phyloP scores from a whole-genome alignment of 495 filamentous ascomycete genomes.

The Penicillium malachiteum region DNA sequence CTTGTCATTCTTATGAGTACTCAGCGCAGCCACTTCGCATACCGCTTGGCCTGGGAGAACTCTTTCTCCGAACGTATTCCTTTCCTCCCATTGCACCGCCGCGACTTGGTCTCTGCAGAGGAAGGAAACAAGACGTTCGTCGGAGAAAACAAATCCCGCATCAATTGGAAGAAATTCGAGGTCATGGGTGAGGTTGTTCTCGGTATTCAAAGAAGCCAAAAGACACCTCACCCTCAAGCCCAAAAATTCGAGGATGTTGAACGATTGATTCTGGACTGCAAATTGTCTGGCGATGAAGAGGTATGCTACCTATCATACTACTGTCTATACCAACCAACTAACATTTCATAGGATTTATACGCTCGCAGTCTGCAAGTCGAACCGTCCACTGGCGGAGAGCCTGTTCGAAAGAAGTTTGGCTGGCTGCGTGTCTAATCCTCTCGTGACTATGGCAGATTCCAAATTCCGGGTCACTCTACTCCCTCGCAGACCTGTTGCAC shows the following conservation, averaged over 20 bases:
- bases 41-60: constrained; percentile 95
- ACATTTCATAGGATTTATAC: constrained; percentile 40
- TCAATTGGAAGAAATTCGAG: constrained; percentile 99
- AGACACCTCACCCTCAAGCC: constrained; percentile 73
- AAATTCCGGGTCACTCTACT: not conserved
- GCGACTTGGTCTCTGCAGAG: constrained; percentile 87
- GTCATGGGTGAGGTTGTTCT: constrained; percentile 90
- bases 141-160: constrained; percentile 66
- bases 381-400: constrained; percentile 40
- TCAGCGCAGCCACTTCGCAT: constrained; percentile 86
- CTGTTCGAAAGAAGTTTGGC: constrained; percentile 43
- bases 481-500: not conserved
- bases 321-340: constrained; percentile 7
- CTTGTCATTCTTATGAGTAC: constrained; percentile 91
- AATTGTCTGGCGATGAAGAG: constrained; percentile 50
- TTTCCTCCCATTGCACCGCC: constrained; percentile 85
- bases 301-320: constrained; percentile 24
- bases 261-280: constrained; percentile 71
- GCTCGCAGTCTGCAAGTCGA: constrained; percentile 47
- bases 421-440: constrained; percentile 38
- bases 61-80: constrained; percentile 86
- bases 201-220: constrained; percentile 86
- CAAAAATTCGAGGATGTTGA: constrained; percentile 62
- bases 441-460: not conserved
- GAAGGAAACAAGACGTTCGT: constrained; percentile 90